Evolutionary conservation across 805 yeast species (phyloP).

Genomic region (Candida suzukii): DNA sequence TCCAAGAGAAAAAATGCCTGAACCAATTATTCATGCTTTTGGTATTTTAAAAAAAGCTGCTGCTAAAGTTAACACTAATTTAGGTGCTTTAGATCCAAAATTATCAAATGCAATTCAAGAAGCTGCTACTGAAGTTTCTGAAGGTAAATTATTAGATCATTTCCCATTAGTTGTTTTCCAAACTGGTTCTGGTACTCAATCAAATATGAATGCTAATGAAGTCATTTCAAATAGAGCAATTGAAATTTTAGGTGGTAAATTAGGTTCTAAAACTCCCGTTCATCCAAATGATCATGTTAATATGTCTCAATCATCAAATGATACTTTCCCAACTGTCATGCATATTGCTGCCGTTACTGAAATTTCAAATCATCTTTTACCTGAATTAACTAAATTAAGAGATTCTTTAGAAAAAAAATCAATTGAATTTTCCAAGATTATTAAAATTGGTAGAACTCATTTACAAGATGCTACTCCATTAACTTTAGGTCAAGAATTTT

Average conservation of each 20-base stretch:
- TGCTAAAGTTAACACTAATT: slow-evolving; percentile 77
- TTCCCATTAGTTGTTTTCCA: slow-evolving; percentile 98
- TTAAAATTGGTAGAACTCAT: slow-evolving; percentile 98
- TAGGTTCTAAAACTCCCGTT: slow-evolving; percentile 90
- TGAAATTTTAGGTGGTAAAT: slow-evolving; percentile 85
- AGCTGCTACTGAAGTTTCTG: slow-evolving; percentile 93
- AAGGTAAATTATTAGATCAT: slow-evolving; percentile 87
- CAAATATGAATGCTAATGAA: slow-evolving; percentile 98
- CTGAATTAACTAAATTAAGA: slow-evolving; percentile 71
- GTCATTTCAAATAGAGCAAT: slow-evolving; percentile 98
- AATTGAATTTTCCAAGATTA: slow-evolving; percentile 79
- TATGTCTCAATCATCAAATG: slow-evolving; percentile 98
- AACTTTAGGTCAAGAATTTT: slow-evolving; percentile 96
- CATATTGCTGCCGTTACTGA: slow-evolving; percentile 97
- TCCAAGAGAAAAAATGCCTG: slow-evolving; percentile 81
- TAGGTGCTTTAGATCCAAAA: slow-evolving; percentile 81
- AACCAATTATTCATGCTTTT: slow-evolving; percentile 84
- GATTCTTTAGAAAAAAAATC: slow-evolving; percentile 72
- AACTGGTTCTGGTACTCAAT: slow-evolving; percentile 98
- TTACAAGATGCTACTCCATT: slow-evolving; percentile 98
- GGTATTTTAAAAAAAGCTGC: slow-evolving; percentile 93
- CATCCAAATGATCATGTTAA: slow-evolving; percentile 99
- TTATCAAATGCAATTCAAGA: slow-evolving; percentile 77
- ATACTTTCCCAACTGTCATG: slow-evolving; percentile 99
- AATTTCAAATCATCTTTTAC: slow-evolving; percentile 67